These are phyloP conservation scores for Petunia secreta DNA, from an alignment of 257 asterid genomes.

Conservation along the genomic window DNA sequence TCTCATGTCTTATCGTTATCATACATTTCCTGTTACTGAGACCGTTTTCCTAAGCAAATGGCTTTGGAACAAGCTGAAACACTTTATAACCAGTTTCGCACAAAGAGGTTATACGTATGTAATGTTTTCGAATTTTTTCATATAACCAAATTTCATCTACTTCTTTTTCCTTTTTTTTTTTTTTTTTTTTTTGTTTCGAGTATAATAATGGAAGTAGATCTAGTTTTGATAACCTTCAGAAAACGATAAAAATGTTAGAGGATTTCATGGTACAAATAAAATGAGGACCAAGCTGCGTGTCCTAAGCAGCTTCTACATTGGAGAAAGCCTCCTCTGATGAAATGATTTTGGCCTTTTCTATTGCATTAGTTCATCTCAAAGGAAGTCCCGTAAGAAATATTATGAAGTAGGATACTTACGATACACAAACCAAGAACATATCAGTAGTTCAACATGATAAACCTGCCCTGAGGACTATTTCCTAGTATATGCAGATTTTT, in stretches of 20 bases:
- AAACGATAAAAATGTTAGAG: background rate
- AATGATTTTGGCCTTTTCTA: background rate
- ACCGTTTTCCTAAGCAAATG: background rate
- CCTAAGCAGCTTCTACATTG: background rate
- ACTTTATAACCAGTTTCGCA: background rate
- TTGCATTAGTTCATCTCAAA: background rate
- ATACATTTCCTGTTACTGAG: background rate
- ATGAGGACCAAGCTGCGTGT: background rate
- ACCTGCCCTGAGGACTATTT: background rate
- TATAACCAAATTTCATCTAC: background rate
- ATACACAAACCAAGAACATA: conserved; percentile 3
- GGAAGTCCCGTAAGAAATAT: background rate
- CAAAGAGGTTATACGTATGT: background rate
- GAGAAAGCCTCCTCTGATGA: background rate
- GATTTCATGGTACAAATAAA: conserved; percentile 15
- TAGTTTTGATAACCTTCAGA: background rate
- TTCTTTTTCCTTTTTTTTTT: too few relatives aligned
- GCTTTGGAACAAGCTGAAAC: background rate
- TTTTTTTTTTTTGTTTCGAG: background rate
- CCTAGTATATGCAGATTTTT: background rate
- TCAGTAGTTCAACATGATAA: background rate
- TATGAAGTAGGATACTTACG: background rate
- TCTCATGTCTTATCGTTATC: background rate
- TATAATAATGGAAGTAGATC: background rate
- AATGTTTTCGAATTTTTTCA: background rate